Base-by-base conservation (phyloP, 192 early-diverging fungal species). In the Chytriomyces sp. region DNA sequence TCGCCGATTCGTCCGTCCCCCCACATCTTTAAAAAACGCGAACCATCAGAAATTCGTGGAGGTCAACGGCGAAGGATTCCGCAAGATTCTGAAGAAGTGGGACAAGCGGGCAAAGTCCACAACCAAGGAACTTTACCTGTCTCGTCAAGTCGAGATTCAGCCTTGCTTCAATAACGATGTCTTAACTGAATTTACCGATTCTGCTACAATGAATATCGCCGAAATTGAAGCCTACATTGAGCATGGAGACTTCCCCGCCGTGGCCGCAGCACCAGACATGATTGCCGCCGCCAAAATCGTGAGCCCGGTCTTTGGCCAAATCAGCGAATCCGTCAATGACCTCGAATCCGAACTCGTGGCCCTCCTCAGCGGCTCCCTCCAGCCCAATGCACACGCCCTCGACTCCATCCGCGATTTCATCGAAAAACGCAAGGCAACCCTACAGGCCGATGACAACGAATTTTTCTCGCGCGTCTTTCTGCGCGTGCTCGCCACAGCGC, bases 51-150 rank as follows among this genome's bases (percentile, higher is more conserved):
- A 94, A 87, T 99, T 94, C 81, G 94, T 99, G 39, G 93, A 98
- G 79, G 87, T 98, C 39, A 99, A 99, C 78, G 90, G 86, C 33
- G 93, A 92, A 22, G 98, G 97, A 33, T 99, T 99, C 76, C 83
- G 96, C 34, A 99, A 99, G 86, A 99, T 99, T 55, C 75, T 99
- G 58, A 99, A 99, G 77, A 99, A 99, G 80, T 99, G 95, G 95
- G 98, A 99, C 88, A 99, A 99, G 83, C 89, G 98, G 34, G 92
- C 93, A 55, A 98, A 98, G 79, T 93, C 94, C 3, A 92, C 90
- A 56, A 99, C 95, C 30, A 99, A 98, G 73, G 98, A 99, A 75
- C 86, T 99, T 37, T 99, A 98, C 72, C 87, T 99, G 8, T 91
- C 94, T 2, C 90, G 98, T 10, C 98, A 99, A 77, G 89, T 99